Evolutionary conservation across 352 stramenopile species (phyloP), one percentile per base, ranked within the genome.

Genomic region (Blastocystis sp.): DNA sequence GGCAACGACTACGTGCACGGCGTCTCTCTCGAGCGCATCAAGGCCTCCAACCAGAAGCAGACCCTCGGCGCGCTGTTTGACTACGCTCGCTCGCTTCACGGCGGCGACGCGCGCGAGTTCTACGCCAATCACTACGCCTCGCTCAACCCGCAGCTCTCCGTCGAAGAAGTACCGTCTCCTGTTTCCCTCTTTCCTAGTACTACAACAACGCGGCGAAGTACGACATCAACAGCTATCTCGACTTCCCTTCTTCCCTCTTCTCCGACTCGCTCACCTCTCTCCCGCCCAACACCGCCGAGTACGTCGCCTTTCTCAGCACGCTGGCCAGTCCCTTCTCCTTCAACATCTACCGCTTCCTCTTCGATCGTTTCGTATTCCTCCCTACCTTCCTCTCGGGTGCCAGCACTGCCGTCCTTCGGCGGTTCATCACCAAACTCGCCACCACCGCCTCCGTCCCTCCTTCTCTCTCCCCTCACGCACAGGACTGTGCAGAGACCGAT

Each of bases 1-100:
- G 71, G 71, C 2, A 81, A 81, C 45, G 71, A 81, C 43, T 81
- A 66, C 43, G 45, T 81, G 19, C 24, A 24, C 7, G 4, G 7
- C 43, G 48, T 38, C 10, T 4, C 7, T 71, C 17, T 71, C 43
- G 4, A 24, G 24, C 14, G 17, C 7, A 65, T 57, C 24, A 65
- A 42, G 21, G 7, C 42, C 3, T 3, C 54, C n/a, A 65, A 19
- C 17, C 10, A 65, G 17, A 28, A 52, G 0, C 43, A 54, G n/a
- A 63, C 21, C 17, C 66, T 81, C 66, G 11, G n/a, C 40, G 57
- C 6, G 34, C n/a, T 65, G 19, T 63, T 81, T 14, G 43, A 7
- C 17, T 11, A 24, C 34, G n/a, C 66, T 63, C 21, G 28, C 14
- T 66, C 42, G 7, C 28, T 45, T 17, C 17, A 48, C 17, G 21